Evolutionary conservation across 768 basidiomycete genomes (phyloP).

Genomic region (Termitomyces sp.): DNA sequence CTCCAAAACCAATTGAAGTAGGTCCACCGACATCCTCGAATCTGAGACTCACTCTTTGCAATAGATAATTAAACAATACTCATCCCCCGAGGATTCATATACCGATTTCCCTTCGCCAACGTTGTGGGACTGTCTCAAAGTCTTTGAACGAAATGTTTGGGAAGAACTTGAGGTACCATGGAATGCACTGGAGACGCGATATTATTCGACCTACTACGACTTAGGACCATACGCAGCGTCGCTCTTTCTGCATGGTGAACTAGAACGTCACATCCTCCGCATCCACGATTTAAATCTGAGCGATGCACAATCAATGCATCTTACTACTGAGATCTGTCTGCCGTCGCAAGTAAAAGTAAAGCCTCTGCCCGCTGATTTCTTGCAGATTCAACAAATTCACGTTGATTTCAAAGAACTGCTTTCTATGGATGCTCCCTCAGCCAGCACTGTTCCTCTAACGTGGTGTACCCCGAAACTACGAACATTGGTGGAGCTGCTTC

Average conservation of each 20-base stretch:
- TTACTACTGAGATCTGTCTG: slow-evolving; percentile 14
- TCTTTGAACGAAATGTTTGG: slow-evolving; percentile 38
- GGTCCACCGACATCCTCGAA: slow-evolving; percentile 9
- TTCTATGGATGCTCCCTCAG: slow-evolving; percentile 19
- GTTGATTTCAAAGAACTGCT: slow-evolving; percentile 45
- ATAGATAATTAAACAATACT: slow-evolving; percentile 57
- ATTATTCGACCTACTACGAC: slow-evolving; percentile 52
- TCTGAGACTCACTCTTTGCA: slow-evolving; percentile 1
- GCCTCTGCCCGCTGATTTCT: slow-evolving; percentile 30
- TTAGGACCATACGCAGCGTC: slow-evolving; percentile 76
- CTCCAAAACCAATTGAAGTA: slow-evolving; percentile 65
- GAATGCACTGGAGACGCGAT: slow-evolving; percentile 56
- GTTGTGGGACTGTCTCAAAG: slow-evolving; percentile 28
- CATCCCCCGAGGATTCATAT: slow-evolving; percentile 38
- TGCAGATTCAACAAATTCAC: slow-evolving; percentile 30
- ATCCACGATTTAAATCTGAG: slow-evolving; percentile 23
- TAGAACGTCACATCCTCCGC: slow-evolving; percentile 42
- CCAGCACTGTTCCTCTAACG: slow-evolving; percentile 30
- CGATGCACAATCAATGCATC: slow-evolving; percentile 5
- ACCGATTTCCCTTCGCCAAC: slow-evolving; percentile 48
- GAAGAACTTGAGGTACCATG: slow-evolving; percentile 49
- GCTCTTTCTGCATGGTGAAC: slow-evolving; percentile 58
- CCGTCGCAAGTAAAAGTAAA: slow-evolving; percentile 11
- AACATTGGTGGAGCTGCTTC: slow-evolving; percentile 54
- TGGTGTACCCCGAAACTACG: slow-evolving; percentile 76